phyloP scores from a whole-genome alignment of 2,329 filamentous ascomycete genomes.

The Cytospora schulzeri region DNA sequence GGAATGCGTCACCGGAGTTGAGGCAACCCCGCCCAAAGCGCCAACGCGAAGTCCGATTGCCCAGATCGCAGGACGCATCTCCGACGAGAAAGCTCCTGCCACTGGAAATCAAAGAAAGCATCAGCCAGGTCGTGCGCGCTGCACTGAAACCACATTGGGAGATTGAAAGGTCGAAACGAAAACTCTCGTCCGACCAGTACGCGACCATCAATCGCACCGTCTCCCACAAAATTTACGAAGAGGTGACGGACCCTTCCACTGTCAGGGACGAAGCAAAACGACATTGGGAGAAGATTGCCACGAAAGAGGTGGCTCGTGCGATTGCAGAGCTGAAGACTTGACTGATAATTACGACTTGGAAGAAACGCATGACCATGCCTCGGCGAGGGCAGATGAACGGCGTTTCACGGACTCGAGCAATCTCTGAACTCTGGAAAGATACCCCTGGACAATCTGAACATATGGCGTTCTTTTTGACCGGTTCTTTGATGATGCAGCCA shows the following conservation, averaged over 20 bases:
- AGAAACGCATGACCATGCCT: slow-evolving; percentile 24
- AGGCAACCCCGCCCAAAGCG: slow-evolving; percentile 56
- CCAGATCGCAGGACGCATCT: slow-evolving; percentile 65
- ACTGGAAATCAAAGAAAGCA: slow-evolving; percentile 81
- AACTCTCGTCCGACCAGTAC: slow-evolving; percentile 86
- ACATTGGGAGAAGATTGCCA: slow-evolving; percentile 75
- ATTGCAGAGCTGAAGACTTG: slow-evolving; percentile 59
- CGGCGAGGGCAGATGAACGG: slow-evolving; percentile 24
- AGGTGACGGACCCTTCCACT: slow-evolving; percentile 54
- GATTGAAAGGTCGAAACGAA: slow-evolving; percentile 57
- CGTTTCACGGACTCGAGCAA: slow-evolving; percentile 29
- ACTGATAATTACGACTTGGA: slow-evolving; percentile 42
- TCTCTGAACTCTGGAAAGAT: slow-evolving; percentile 32
- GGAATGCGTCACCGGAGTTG: slow-evolving; percentile 46
- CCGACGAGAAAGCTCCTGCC: slow-evolving; percentile 68
- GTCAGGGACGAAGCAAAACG: slow-evolving; percentile 68
- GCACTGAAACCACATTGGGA: slow-evolving; percentile 80
- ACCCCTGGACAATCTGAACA: slow-evolving; percentile 29
- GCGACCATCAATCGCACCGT: slow-evolving; percentile 89
- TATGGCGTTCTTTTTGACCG: slow-evolving; percentile 24
- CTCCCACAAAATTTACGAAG: slow-evolving; percentile 83
- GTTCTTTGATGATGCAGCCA: slow-evolving; percentile 13
- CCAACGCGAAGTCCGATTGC: slow-evolving; percentile 43
- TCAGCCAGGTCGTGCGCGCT: slow-evolving; percentile 84
- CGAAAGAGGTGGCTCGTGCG: slow-evolving; percentile 76